phyloP scores from a whole-genome alignment of 495 filamentous ascomycete species.

The Lasiosphaeris hirsuta region DNA sequence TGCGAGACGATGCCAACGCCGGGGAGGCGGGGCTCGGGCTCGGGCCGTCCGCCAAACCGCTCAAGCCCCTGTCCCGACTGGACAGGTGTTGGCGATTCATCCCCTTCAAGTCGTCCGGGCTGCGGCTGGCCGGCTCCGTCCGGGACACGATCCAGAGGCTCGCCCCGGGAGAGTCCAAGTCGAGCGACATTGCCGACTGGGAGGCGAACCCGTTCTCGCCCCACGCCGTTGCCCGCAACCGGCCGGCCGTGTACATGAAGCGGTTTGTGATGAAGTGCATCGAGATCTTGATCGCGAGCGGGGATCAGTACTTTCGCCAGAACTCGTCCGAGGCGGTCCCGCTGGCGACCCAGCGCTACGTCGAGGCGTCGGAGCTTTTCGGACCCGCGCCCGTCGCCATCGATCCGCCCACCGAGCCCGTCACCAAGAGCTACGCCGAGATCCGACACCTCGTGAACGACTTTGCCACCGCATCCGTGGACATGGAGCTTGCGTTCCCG shows the following conservation, averaged over 20 bases:
- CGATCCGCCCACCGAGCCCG: too few species aligned
- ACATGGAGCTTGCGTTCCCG: slow-evolving; percentile 15
- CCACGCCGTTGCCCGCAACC: slow-evolving; percentile 15
- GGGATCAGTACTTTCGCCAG: slow-evolving; percentile 36
- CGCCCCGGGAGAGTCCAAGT: not conserved
- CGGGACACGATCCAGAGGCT: not conserved
- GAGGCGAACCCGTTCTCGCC: not conserved
- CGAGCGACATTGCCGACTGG: not conserved
- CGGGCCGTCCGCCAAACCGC: too few species aligned
- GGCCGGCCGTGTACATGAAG: slow-evolving; percentile 35
- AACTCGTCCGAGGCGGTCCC: slow-evolving; percentile 31
- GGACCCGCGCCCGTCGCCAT: slow-evolving; percentile 13
- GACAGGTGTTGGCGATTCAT: too few species aligned
- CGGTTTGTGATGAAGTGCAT: slow-evolving; percentile 35
- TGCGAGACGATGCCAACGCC: too few species aligned
- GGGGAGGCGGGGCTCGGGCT: too few species aligned
- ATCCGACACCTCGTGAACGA: not conserved
- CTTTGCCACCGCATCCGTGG: not conserved
- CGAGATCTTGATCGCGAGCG: slow-evolving; percentile 32
- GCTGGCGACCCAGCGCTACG: slow-evolving; percentile 34
- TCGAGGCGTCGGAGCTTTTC: slow-evolving; percentile 32
- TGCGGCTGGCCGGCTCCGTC: not conserved
- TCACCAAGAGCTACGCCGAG: too few species aligned
- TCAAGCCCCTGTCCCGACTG: too few species aligned
- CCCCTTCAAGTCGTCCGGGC: too few species aligned